phyloP scores from a whole-genome alignment of 164 flowering plant species.

The Magnolia officinalis region DNA sequence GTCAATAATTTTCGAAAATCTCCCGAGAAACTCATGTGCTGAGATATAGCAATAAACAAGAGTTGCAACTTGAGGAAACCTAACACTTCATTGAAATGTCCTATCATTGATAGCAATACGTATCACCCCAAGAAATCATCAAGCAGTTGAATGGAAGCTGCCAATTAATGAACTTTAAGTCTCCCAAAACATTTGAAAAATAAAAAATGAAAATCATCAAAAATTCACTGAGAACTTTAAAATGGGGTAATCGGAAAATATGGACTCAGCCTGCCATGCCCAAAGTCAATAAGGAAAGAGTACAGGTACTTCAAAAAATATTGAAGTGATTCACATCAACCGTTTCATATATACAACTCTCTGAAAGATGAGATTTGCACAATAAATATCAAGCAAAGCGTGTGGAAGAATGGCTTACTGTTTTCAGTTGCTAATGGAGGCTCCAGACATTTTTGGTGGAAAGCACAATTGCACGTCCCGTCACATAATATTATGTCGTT shows the following conservation, averaged over 20 bases:
- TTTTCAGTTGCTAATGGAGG: constrained; percentile 85
- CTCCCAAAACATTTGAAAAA: not conserved
- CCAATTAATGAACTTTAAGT: not conserved
- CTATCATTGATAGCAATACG: too few species aligned
- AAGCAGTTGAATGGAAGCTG: not conserved
- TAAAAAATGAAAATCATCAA: not conserved
- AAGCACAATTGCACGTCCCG: constrained; percentile 93
- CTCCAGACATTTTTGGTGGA: constrained; percentile 94
- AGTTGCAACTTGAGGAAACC: too few species aligned
- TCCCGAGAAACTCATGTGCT: too few species aligned
- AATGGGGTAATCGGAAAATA: not conserved
- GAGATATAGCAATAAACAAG: too few species aligned
- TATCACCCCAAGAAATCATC: not conserved
- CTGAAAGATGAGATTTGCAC: not conserved
- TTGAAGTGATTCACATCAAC: not conserved
- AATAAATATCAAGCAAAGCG: not conserved
- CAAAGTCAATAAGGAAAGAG: not conserved
- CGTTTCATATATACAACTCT: not conserved
- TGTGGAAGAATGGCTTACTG: constrained; percentile 45
- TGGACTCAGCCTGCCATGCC: not conserved
- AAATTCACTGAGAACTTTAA: too few species aligned
- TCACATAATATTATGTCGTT: constrained; percentile 95
- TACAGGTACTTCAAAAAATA: not conserved
- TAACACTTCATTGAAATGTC: too few species aligned
- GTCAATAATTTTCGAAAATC: too few species aligned